Evolutionary conservation across 192 early-diverging fungal genomes (phyloP).

Genomic region (Podila minutissima): DNA sequence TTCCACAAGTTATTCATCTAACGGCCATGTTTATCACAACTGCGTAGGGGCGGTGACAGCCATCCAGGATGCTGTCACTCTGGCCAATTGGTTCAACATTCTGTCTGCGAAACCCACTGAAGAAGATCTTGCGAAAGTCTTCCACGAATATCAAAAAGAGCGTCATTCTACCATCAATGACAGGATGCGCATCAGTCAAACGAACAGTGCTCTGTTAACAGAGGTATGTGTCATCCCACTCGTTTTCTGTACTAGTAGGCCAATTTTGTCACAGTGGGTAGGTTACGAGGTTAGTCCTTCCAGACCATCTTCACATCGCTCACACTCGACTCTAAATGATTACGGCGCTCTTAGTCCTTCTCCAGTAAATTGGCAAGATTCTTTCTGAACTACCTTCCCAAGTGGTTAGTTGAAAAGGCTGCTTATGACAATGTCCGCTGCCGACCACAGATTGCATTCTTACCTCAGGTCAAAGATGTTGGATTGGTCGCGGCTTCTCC

Average conservation of each 20-base stretch:
- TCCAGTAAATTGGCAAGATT: background rate
- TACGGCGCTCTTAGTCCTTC: too few species aligned
- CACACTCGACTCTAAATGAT: too few species aligned
- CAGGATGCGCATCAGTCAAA: too few species aligned
- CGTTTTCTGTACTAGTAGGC: too few species aligned
- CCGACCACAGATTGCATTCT: background rate
- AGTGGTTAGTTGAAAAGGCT: background rate
- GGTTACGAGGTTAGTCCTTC: too few species aligned
- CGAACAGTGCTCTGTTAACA: too few species aligned
- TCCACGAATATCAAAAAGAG: slow-evolving; percentile 11
- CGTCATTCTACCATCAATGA: background rate
- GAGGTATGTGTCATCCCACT: too few species aligned
- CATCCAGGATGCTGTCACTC: slow-evolving; percentile 29
- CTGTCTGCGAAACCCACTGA: background rate
- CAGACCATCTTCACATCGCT: background rate
- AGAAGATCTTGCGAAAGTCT: background rate
- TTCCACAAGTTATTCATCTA: too few species aligned
- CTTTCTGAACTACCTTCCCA: background rate
- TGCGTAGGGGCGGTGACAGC: slow-evolving; percentile 15
- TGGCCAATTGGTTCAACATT: slow-evolving; percentile 32
- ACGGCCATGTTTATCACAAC: too few species aligned
- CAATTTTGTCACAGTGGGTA: too few species aligned
- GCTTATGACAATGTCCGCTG: background rate
- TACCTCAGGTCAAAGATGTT: background rate
- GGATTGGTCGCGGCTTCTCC: background rate